Evolutionary conservation across 108 stramenopile species (phyloP).

Genomic region (Cyclotella sp.): DNA sequence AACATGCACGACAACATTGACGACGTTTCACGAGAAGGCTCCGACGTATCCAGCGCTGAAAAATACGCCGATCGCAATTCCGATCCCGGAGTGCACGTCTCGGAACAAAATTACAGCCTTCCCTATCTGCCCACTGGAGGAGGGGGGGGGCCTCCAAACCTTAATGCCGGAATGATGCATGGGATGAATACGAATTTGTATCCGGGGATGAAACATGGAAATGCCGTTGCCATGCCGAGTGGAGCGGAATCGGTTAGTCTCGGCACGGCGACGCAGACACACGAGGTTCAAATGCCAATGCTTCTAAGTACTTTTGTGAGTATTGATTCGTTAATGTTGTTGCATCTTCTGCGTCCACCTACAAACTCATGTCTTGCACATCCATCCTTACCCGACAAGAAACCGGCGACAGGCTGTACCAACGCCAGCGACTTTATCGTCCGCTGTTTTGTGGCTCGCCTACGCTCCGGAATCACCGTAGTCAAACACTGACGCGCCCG

Average conservation of each 20-base stretch:
- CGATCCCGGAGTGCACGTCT: constrained; percentile 40
- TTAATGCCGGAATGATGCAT: constrained; percentile 2
- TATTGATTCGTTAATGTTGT: neutral
- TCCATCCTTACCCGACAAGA: constrained; percentile 9
- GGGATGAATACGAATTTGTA: constrained; percentile 20
- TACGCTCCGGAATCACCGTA: constrained; percentile 86
- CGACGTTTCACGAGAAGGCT: constrained; percentile 16
- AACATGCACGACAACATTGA: neutral
- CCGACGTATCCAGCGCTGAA: constrained; percentile 29
- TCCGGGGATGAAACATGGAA: neutral
- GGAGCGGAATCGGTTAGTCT: constrained; percentile 58
- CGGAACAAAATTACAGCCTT: constrained; percentile 19
- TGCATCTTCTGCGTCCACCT: neutral
- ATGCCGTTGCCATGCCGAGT: neutral
- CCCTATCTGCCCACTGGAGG: constrained; percentile 5
- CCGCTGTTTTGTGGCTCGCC: constrained; percentile 89
- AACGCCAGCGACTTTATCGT: constrained; percentile 93
- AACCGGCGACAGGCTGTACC: constrained; percentile 91
- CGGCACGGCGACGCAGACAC: constrained; percentile 87
- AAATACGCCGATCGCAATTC: constrained; percentile 49
- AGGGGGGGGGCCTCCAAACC: neutral
- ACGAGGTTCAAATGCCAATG: constrained; percentile 91
- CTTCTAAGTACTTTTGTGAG: constrained; percentile 74
- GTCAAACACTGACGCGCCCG: constrained; percentile 89
- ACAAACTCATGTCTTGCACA: neutral